Percentiles rank a stretch among this genome's conserved stretches.
phyloP scores from a whole-genome alignment of 768 basidiomycete species.

The Solioccasus polychromus region DNA sequence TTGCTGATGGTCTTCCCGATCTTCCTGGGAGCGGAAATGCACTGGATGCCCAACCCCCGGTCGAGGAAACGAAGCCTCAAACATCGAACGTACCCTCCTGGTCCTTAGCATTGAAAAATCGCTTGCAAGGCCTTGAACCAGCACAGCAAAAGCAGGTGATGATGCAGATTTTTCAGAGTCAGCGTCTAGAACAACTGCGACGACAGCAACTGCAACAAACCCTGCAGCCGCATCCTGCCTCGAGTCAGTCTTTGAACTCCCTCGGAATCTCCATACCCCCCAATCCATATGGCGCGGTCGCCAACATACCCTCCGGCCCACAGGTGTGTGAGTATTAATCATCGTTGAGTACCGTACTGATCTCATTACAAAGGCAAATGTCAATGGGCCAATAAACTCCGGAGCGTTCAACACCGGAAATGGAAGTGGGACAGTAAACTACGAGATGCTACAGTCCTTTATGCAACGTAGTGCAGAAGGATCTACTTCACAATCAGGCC shows the following conservation, averaged over 20 bases:
- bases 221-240: slow-evolving; percentile 12
- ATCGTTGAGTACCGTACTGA: not conserved
- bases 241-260: slow-evolving; percentile 15
- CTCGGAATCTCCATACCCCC: slow-evolving; percentile 11
- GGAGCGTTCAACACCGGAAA: slow-evolving; percentile 24
- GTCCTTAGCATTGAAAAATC: slow-evolving; percentile 13
- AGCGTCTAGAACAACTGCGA: slow-evolving; percentile 21
- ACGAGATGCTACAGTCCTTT: slow-evolving; percentile 46
- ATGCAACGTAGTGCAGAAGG: slow-evolving; percentile 40
- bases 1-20: slow-evolving; percentile 51
- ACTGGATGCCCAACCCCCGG: slow-evolving; percentile 5
- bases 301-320: slow-evolving; percentile 15
- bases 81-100: slow-evolving; percentile 2
- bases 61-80: slow-evolving; percentile 9
- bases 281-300: slow-evolving; percentile 4
- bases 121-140: slow-evolving; percentile 24
- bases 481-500: slow-evolving; percentile 19
- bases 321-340: slow-evolving; percentile 13
- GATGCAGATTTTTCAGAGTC: slow-evolving; percentile 10
- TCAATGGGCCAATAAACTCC: slow-evolving; percentile 2
- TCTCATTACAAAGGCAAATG: slow-evolving; percentile 12
- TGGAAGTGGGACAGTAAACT: slow-evolving; percentile 30
- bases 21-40: slow-evolving; percentile 26
- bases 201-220: slow-evolving; percentile 26
- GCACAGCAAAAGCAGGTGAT: slow-evolving; percentile 22